A percentile compares a stretch with the other conserved stretches of the same genome.
Conservation (phyloP, 805 yeast species). For the Tetrapisispora pingtungensis region DNA sequence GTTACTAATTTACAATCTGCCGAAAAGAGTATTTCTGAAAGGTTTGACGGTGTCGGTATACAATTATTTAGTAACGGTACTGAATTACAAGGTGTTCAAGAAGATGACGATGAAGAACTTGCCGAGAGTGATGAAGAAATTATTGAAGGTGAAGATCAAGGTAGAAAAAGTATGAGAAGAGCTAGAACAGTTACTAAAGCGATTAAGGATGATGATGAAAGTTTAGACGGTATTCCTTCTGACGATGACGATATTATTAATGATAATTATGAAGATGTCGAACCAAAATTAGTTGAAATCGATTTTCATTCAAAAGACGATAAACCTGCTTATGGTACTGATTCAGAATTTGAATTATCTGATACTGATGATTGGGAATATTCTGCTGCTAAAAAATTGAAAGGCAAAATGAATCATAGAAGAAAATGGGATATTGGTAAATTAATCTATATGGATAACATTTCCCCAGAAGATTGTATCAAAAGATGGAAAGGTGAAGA, state of each 20-base stretch:
- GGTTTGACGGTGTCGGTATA: conserved; percentile 57
- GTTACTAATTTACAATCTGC: conserved; percentile 76
- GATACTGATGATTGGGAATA: conserved; percentile 32
- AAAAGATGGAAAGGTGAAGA: conserved; percentile 58
- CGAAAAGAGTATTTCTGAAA: conserved; percentile 47
- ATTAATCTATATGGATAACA: conserved; percentile 66
- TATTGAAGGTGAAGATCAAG: conserved; percentile 34
- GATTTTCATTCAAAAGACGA: conserved; percentile 36
- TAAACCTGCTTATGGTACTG: conserved; percentile 39
- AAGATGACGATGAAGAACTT: conserved; percentile 28
- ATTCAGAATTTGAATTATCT: conserved; percentile 38
- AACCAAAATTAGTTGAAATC: conserved; percentile 38
- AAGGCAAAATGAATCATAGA: conserved; percentile 37
- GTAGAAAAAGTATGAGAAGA: conserved; percentile 55
- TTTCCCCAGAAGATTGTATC: conserved; percentile 64
- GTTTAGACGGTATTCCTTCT: conserved; percentile 35
- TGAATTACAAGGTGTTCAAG: conserved; percentile 37
- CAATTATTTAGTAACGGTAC: conserved; percentile 61
- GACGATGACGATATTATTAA: conserved; percentile 31
- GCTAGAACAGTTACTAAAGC: conserved; percentile 51
- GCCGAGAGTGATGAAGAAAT: conserved; percentile 24
- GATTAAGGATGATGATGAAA: conserved; percentile 37
- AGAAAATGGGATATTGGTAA: conserved; percentile 73
- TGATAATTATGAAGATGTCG: conserved; percentile 30
- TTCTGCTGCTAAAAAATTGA: conserved; percentile 49